Evolutionary conservation across 495 filamentous ascomycete species (phyloP).

Genomic region (Neurospora terricola): DNA sequence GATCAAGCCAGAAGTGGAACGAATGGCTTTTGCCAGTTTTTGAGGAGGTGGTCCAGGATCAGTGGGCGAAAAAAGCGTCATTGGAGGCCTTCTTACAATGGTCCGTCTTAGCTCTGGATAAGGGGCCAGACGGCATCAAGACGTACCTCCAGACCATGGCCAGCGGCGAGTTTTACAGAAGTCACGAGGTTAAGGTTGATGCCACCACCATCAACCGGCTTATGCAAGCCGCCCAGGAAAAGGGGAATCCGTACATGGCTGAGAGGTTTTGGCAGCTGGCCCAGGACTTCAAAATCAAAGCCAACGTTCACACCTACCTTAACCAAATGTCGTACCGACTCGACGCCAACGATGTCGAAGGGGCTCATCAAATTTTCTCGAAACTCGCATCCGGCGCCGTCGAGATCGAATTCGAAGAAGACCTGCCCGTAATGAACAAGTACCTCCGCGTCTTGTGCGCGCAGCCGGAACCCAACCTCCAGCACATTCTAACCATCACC

Average conservation of each 20-base stretch:
- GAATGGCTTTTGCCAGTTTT: constrained; percentile 55
- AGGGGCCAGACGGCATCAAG: constrained; percentile 58
- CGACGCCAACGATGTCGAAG: constrained; percentile 55
- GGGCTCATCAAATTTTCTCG: constrained; percentile 53
- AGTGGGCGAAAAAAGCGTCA: constrained; percentile 35
- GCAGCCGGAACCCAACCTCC: constrained; percentile 41
- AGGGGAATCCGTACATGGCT: constrained; percentile 58
- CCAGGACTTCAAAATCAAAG: constrained; percentile 47
- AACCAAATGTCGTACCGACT: constrained; percentile 69
- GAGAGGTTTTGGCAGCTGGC: constrained; percentile 61
- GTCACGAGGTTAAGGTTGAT: constrained; percentile 41
- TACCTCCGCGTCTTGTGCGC: constrained; percentile 65
- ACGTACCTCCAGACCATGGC: constrained; percentile 56
- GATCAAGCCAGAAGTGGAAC: constrained; percentile 37
- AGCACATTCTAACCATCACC: constrained; percentile 61
- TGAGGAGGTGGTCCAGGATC: constrained; percentile 39
- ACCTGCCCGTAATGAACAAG: constrained; percentile 58
- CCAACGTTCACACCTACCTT: constrained; percentile 55
- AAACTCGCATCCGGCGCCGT: constrained; percentile 42
- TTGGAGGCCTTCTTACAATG: constrained; percentile 68
- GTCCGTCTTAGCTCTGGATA: constrained; percentile 58
- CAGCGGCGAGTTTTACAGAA: background rate
- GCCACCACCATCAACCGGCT: constrained; percentile 66
- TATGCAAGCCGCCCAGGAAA: constrained; percentile 61
- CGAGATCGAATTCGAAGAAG: constrained; percentile 37